Evolutionary conservation across 75 land plant species (phyloP).

Genomic region (Sequoia sempervirens): DNA sequence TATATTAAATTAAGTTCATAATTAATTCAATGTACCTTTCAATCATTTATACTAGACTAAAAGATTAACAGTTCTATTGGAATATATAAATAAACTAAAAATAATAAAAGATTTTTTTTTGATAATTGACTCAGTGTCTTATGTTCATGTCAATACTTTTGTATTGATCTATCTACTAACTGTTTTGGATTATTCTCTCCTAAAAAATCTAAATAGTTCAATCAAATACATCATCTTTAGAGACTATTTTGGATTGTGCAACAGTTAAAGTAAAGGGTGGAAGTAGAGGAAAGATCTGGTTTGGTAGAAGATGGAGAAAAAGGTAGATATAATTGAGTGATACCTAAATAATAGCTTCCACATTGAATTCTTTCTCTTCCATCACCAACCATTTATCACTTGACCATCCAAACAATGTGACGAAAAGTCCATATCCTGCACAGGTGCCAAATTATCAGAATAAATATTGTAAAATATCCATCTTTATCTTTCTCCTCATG

Average conservation of each 20-base stretch:
- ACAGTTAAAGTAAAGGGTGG: too few relatives aligned
- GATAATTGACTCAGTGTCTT: too few relatives aligned
- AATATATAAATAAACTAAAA: too few relatives aligned
- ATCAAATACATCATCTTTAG: background rate
- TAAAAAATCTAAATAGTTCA: background rate
- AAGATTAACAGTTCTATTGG: too few relatives aligned
- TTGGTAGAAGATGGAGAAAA: background rate
- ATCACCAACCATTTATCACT: background rate
- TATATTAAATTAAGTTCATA: too few relatives aligned
- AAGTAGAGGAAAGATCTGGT: background rate
- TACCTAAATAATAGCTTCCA: background rate
- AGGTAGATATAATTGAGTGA: background rate
- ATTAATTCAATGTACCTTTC: too few relatives aligned
- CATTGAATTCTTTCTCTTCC: background rate
- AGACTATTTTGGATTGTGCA: background rate
- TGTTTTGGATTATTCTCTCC: too few relatives aligned
- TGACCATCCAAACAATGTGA: background rate
- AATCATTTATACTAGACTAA: too few relatives aligned
- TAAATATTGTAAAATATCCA: too few relatives aligned
- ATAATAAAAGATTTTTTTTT: too few relatives aligned
- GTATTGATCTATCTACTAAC: too few relatives aligned
- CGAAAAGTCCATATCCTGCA: background rate
- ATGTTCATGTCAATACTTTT: too few relatives aligned
- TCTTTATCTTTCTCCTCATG: background rate
- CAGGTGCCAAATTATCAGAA: background rate